These are phyloP conservation scores for Lodderomyces parapsilosis DNA, from an alignment of 1,139 yeast species.

Conservation along the genomic window DNA sequence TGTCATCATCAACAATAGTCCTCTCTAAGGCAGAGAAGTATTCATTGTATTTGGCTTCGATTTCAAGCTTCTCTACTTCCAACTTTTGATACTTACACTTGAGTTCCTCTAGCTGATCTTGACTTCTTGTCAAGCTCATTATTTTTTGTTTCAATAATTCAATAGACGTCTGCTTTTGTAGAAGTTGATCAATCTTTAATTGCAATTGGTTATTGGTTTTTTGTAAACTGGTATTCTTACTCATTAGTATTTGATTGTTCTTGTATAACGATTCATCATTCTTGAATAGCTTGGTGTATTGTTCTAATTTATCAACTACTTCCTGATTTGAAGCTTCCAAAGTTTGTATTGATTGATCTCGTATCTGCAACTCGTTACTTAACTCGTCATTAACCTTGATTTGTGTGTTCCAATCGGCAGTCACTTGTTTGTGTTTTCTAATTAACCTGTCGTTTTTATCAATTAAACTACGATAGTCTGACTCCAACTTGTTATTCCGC, in stretches of 20 bases:
- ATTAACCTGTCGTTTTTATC: constrained; percentile 23
- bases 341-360: constrained; percentile 15
- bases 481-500: constrained; percentile 18
- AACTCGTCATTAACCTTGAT: constrained; percentile 30
- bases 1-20: constrained; percentile 14
- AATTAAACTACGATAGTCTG: constrained; percentile 21
- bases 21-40: constrained; percentile 31
- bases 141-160: constrained; percentile 43
- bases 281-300: constrained; percentile 14
- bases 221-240: constrained; percentile 30
- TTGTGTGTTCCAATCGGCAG: constrained; percentile 31
- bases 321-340: constrained; percentile 41
- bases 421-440: constrained; percentile 29
- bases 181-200: constrained; percentile 27
- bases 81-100: constrained; percentile 50
- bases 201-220: constrained; percentile 32
- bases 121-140: constrained; percentile 29
- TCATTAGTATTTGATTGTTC: constrained; percentile 26
- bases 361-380: constrained; percentile 24
- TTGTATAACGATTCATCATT: constrained; percentile 9
- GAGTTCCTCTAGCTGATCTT: constrained; percentile 40
- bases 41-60: constrained; percentile 42
- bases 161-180: constrained; percentile 39
- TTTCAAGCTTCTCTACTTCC: constrained; percentile 51
- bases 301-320: constrained; percentile 43